Evolutionary conservation across 176 grass and related monocot species (phyloP).

Genomic region (Oryza australiensis): DNA sequence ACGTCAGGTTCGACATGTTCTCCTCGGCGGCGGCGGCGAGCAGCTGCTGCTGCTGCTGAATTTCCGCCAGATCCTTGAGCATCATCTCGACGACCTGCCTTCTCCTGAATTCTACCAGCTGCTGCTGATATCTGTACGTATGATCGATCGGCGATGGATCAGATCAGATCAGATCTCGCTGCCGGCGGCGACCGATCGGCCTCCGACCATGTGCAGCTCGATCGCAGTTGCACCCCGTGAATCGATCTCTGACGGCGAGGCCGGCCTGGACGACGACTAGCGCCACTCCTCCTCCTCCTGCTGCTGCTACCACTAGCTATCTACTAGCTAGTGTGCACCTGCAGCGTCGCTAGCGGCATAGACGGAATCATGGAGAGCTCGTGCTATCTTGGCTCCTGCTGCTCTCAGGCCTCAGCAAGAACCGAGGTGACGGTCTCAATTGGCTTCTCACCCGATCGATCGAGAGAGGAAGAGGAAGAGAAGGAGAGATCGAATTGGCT

Average conservation of each 20-base stretch:
- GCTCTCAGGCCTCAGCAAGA: neutral
- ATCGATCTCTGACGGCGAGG: neutral
- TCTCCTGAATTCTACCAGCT: neutral
- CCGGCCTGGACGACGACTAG: neutral
- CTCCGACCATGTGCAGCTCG: neutral
- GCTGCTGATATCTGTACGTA: neutral
- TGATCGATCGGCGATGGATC: neutral
- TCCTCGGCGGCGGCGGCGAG: constrained; percentile 53
- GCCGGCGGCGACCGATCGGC: neutral
- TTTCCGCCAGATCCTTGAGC: constrained; percentile 63
- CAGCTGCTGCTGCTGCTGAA: constrained; percentile 63
- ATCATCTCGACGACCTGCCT: constrained; percentile 36
- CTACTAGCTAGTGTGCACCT: neutral
- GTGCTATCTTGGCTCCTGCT: neutral
- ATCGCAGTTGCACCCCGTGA: neutral
- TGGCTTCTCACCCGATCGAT: neutral
- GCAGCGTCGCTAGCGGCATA: neutral
- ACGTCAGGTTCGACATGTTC: constrained; percentile 98
- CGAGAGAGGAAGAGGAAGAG: neutral
- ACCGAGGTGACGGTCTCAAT: constrained; percentile 7
- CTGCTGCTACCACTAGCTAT: neutral
- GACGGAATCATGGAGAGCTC: constrained; percentile 5
- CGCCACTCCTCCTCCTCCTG: neutral
- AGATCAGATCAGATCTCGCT: neutral
- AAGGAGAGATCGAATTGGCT: neutral